Evolutionary conservation across 2,329 filamentous ascomycete genomes (phyloP), one percentile per base, ranked within the genome.

Genomic region (Sodiomyces alkalinus): DNA sequence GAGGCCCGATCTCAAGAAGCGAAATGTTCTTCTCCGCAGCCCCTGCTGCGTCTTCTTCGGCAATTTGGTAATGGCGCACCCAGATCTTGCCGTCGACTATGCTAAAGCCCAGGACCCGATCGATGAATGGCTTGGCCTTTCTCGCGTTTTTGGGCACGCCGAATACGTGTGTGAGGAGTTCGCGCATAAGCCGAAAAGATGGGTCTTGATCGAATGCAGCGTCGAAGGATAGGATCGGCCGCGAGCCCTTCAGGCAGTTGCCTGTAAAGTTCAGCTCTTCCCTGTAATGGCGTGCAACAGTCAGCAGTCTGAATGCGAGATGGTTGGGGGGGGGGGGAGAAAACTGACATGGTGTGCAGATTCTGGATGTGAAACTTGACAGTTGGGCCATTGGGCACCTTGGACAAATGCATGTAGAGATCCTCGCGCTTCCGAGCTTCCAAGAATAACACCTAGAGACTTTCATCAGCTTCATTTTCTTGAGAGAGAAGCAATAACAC

Each of bases 281-380:
- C 82, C n/a, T n/a, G n/a, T n/a, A n/a, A 92, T 93, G 7, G 87
- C 94, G 58, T 94, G 86, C 47, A 94, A n/a, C n/a, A n/a, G n/a
- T n/a, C n/a, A n/a, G n/a, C n/a, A n/a, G n/a, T n/a, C n/a, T n/a
- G n/a, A n/a, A n/a, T n/a, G n/a, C n/a, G n/a, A n/a, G n/a, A n/a
- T 19, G 7, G 12, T 6, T 11, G 14, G 11, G 6, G 21, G 14
- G 7, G 10, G 21, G 7, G 21, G 7, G 21, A n/a, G 7, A 13
- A 6, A 13, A 8, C 7, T 11, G n/a, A 6, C 20, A 13, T 11
- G 8, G 12, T 8, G 11, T 18, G 21, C 10, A 18, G 12, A 47
- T 85, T 86, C 51, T 90, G 81, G 28, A 83, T 62, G 47, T 90
- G 80, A 53, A 90, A 68, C 46, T 69, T 69, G 27, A 66, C 53